Evolutionary conservation across 106 monocot genomes (phyloP).

Genomic region (Dendrobium officinale): DNA sequence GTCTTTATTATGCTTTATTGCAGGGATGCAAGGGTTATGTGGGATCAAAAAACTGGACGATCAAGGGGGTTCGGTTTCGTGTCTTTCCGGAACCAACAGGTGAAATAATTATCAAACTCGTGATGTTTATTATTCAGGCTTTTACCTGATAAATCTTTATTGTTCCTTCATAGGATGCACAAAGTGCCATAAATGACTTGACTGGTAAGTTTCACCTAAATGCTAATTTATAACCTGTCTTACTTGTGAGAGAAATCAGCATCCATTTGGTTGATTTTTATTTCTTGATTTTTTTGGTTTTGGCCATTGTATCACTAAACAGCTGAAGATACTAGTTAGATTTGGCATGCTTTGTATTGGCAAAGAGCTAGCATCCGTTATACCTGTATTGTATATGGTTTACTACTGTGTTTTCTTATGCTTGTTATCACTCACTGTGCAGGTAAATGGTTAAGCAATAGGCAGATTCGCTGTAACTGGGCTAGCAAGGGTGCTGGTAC

Average conservation of each 20-base stretch:
- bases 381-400: neutral
- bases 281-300: neutral
- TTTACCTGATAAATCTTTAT: neutral
- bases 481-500: constrained; percentile 61
- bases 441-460: constrained; percentile 91
- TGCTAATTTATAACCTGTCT: neutral
- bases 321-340: neutral
- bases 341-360: neutral
- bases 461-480: constrained; percentile 98
- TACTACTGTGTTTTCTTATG: neutral
- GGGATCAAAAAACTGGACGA: constrained; percentile 92
- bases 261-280: neutral
- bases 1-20: neutral
- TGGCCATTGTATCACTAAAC: neutral
- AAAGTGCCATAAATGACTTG: constrained; percentile 93
- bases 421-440: neutral
- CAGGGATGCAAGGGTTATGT: constrained; percentile 97
- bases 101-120: constrained; percentile 2
- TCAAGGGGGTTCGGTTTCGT: constrained; percentile 97
- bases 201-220: constrained; percentile 36
- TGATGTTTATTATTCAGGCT: neutral
- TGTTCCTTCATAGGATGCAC: constrained; percentile 72
- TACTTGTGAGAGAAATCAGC: neutral
- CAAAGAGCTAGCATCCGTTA: neutral
- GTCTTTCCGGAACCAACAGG: constrained; percentile 88